Conservation (phyloP, 257 asterid species). For the Capsicum pubescens region DNA sequence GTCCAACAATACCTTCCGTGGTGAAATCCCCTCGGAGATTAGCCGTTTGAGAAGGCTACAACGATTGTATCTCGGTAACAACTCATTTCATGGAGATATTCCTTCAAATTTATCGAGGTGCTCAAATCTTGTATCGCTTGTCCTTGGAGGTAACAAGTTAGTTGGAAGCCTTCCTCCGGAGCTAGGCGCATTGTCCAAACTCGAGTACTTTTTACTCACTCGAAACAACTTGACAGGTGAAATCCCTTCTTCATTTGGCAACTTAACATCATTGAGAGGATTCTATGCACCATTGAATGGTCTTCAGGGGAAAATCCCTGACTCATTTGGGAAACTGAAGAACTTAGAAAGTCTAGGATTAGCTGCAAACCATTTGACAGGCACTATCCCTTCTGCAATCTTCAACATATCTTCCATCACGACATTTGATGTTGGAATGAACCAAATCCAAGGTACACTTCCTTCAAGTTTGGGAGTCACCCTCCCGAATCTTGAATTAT, state of each 20-base stretch:
- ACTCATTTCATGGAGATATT: constrained; percentile 34
- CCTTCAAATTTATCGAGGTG: constrained; percentile 36
- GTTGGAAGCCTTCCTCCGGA: constrained; percentile 29
- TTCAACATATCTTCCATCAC: constrained; percentile 36
- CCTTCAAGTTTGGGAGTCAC: constrained; percentile 33
- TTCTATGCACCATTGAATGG: constrained; percentile 31
- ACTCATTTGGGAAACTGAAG: constrained; percentile 28
- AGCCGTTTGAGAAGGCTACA: constrained; percentile 34
- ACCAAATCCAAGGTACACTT: constrained; percentile 32
- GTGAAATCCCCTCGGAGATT: constrained; percentile 30
- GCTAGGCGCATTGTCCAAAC: constrained; percentile 30
- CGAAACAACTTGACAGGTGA: constrained; percentile 33
- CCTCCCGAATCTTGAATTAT: constrained; percentile 33
- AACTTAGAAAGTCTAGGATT: constrained; percentile 30
- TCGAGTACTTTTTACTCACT: constrained; percentile 23
- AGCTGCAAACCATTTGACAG: constrained; percentile 34
- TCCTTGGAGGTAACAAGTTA: constrained; percentile 32
- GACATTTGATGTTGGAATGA: constrained; percentile 31
- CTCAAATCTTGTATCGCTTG: constrained; percentile 30
- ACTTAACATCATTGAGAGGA: constrained; percentile 34
- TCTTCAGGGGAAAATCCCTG: constrained; percentile 34
- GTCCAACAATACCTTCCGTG: constrained; percentile 34
- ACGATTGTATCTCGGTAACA: constrained; percentile 24
- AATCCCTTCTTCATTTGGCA: constrained; percentile 39
- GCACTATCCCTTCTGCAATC: constrained; percentile 30